phyloP scores from a whole-genome alignment of 23 red algal species.

The Pyropia yezoensis region DNA sequence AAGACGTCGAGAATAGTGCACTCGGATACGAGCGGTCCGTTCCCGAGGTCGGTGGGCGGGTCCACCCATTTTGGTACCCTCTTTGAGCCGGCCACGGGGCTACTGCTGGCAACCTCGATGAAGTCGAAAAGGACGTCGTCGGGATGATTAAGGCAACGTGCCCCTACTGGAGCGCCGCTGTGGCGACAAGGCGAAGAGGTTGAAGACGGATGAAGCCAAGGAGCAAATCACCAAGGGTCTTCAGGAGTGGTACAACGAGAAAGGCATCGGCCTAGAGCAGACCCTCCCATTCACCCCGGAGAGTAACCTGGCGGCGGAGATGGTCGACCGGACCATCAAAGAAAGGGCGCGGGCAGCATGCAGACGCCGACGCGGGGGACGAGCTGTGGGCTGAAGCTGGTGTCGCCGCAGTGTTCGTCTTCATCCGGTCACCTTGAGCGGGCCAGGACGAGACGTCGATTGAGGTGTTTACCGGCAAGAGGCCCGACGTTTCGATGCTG shows the following conservation, averaged over 20 bases:
- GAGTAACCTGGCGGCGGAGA: slow-evolving; percentile 19
- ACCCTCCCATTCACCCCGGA: slow-evolving; percentile 23
- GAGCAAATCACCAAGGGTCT: not conserved
- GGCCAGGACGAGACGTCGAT: slow-evolving; percentile 2
- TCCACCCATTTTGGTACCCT: no score
- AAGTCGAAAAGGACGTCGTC: no score
- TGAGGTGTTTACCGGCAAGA: slow-evolving; percentile 5
- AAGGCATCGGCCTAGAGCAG: slow-evolving; percentile 12
- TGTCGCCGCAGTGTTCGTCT: slow-evolving; percentile 4
- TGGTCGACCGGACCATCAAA: slow-evolving; percentile 13
- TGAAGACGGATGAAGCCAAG: slow-evolving; percentile 3
- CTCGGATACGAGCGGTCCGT: slow-evolving; percentile 1
- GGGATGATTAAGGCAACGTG: no score
- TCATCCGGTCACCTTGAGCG: not conserved
- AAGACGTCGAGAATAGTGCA: slow-evolving; percentile 4
- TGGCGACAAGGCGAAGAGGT: not conserved
- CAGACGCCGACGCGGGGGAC: not conserved
- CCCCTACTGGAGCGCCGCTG: not conserved
- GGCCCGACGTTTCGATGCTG: slow-evolving; percentile 7
- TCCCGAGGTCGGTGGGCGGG: not conserved
- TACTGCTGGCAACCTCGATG: no score
- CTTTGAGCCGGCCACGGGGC: no score
- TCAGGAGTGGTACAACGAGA: slow-evolving; percentile 12
- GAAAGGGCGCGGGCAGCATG: slow-evolving; percentile 15
- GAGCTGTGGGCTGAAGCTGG: slow-evolving; percentile 38